Evolutionary conservation across 495 filamentous ascomycete species (phyloP), one percentile per base, ranked within the genome.

Genomic region (Penicillium lagena): DNA sequence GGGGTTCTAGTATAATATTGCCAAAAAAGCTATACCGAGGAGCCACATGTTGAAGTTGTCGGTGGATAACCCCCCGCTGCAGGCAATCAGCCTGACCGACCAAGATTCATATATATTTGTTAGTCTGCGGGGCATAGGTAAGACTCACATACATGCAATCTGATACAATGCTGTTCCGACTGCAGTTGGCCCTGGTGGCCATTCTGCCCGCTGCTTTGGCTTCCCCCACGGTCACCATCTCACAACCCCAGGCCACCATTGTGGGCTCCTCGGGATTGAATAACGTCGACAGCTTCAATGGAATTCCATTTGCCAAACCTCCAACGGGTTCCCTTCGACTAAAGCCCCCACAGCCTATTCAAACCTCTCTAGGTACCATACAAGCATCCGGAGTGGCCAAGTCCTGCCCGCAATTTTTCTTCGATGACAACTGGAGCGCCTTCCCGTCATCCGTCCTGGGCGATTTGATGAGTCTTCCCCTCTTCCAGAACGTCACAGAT

Each of bases 281-380:
- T 29, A 43, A 53, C 11, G 53, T 76, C 7, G 78, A 81, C 10
- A 52, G 55, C 35, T 86, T 84, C 54, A 77, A 81, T 41, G 81
- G 78, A 1, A 75, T 87, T 9, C 83, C 83, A 1, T 86, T 78
- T 52, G 82, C 82, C 7, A 70, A 82, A 44, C 70, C 76, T 6
- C 82, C 83, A 1, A 70, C 73, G 1, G 79, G 74, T 0, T 52
- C 71, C 2, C 70, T 81, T 34, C 71, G 83, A 6, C 76, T 87
- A 52, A 77, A 76, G 37, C 62, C 73, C 12, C 80, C 83, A 0
- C 74, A 78, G 58, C 55, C 76, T 1, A 45, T 85, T 0, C 66
- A 75, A 39, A 49, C 64, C 1, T 53, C 69, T 6, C 57, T 78
- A 9, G 78, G 76, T 1, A 72, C 61, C 8, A 60, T 79, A 33